phyloP scores from a whole-genome alignment of 805 yeast genomes.

The Henningerozyma blattae region DNA sequence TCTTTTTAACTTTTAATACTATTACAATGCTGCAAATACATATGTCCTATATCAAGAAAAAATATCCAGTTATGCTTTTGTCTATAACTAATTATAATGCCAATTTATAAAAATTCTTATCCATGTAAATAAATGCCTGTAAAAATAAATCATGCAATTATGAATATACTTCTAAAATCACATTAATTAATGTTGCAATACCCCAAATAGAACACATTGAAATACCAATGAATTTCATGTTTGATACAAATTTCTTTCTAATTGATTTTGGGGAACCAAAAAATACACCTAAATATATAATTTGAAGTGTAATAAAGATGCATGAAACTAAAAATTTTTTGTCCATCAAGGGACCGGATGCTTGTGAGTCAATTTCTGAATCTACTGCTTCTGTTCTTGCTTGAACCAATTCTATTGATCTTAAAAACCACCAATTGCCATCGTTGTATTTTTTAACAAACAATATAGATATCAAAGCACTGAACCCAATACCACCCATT shows the following conservation, averaged over 20 bases:
- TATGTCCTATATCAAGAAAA: too few species aligned
- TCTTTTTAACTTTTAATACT: too few species aligned
- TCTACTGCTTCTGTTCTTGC: conserved; percentile 1
- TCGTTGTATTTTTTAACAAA: conserved; percentile 9
- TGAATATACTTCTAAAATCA: conserved; percentile 11
- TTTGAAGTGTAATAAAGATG: conserved; percentile 13
- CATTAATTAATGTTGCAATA: conserved; percentile 15
- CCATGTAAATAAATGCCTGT: too few species aligned
- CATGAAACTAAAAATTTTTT: conserved; percentile 18
- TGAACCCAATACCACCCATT: conserved; percentile 71
- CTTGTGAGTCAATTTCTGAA: neutral
- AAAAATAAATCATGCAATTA: neutral
- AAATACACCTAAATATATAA: conserved; percentile 7
- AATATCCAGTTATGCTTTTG: too few species aligned
- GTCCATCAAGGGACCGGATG: neutral
- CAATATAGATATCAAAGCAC: conserved; percentile 41
- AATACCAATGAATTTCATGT: conserved; percentile 14
- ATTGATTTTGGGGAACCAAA: conserved; percentile 10
- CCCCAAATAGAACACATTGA: conserved; percentile 18
- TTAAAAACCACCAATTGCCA: conserved; percentile 14
- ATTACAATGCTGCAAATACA: too few species aligned
- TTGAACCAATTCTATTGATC: conserved; percentile 12
- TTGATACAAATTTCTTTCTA: conserved; percentile 4
- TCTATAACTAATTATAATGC: too few species aligned
- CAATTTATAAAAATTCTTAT: too few species aligned